These are phyloP conservation scores for Sabuloglossum arenarium DNA, from an alignment of 495 filamentous ascomycete species.

Conservation along the genomic window DNA sequence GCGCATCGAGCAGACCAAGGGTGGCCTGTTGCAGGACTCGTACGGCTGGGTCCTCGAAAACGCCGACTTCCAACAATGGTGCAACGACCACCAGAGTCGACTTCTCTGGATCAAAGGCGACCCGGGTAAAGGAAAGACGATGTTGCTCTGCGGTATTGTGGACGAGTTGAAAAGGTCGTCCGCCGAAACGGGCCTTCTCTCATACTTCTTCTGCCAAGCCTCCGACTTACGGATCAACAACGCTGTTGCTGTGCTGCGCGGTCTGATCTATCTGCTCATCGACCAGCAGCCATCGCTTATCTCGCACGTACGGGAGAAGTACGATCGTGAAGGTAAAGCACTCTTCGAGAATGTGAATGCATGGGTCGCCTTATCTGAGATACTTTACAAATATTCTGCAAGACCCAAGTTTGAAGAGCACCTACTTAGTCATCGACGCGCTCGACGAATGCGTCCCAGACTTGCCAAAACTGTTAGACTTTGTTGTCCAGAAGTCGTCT, in stretches of 20 bases:
- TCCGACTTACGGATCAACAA: slow-evolving; percentile 15
- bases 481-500: slow-evolving; percentile 13
- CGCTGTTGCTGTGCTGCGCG: slow-evolving; percentile 17
- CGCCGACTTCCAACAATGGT: slow-evolving; percentile 17
- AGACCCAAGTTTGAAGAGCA: slow-evolving; percentile 10
- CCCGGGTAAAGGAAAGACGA: slow-evolving; percentile 9
- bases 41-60: slow-evolving; percentile 24
- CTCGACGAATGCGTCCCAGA: slow-evolving; percentile 24
- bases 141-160: slow-evolving; percentile 25
- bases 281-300: slow-evolving; percentile 16
- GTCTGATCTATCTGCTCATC: slow-evolving; percentile 17
- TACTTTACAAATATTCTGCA: slow-evolving; percentile 16
- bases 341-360: slow-evolving; percentile 18
- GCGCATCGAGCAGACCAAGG: slow-evolving; percentile 21
- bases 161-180: slow-evolving; percentile 14
- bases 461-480: slow-evolving; percentile 14
- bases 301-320: slow-evolving; percentile 14
- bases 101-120: slow-evolving; percentile 27
- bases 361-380: slow-evolving; percentile 12
- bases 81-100: slow-evolving; percentile 10
- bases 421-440: slow-evolving; percentile 24
- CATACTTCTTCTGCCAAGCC: slow-evolving; percentile 29
- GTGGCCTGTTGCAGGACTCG: slow-evolving; percentile 19
- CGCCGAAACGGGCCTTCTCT: slow-evolving; percentile 10
- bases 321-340: slow-evolving; percentile 11